phyloP scores from a whole-genome alignment of 2,329 filamentous ascomycete genomes.

The Trichoderma sp. region DNA sequence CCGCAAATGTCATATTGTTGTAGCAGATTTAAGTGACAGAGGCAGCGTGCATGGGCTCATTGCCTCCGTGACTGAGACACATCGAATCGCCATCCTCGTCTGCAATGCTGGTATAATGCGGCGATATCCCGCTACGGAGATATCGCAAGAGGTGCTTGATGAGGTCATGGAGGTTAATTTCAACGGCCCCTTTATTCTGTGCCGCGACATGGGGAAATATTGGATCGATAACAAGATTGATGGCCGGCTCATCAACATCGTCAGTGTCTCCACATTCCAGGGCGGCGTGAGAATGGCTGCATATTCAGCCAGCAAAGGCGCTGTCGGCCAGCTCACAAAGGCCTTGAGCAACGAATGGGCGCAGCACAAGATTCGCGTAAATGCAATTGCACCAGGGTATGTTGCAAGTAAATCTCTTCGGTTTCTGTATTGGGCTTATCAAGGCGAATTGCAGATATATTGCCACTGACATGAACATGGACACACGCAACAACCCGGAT shows the following conservation, averaged over 20 bases:
- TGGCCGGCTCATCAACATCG: neutral
- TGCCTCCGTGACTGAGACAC: neutral
- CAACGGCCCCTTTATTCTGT: neutral
- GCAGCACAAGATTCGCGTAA: neutral
- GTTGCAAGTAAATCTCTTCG: neutral
- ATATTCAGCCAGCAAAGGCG: neutral
- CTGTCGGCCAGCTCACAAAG: neutral
- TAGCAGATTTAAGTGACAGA: neutral
- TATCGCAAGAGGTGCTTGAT: neutral
- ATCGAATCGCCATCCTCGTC: neutral
- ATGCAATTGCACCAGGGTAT: slow-evolving; percentile 8
- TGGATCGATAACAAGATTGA: slow-evolving; percentile 9
- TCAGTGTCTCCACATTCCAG: slow-evolving; percentile 2
- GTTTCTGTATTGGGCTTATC: neutral
- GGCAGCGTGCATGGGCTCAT: neutral
- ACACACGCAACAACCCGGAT: neutral
- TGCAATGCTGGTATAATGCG: neutral
- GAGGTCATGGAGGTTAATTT: slow-evolving; percentile 6
- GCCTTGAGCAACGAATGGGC: neutral
- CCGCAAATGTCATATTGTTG: neutral
- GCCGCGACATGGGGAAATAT: slow-evolving; percentile 5
- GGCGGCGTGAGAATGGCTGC: slow-evolving; percentile 4
- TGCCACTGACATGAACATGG: slow-evolving; percentile 3
- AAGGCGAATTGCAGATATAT: neutral
- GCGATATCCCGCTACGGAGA: neutral